Evolutionary conservation across 2,329 filamentous ascomycete genomes (phyloP).

Genomic region (Pezicula neosporulosa): DNA sequence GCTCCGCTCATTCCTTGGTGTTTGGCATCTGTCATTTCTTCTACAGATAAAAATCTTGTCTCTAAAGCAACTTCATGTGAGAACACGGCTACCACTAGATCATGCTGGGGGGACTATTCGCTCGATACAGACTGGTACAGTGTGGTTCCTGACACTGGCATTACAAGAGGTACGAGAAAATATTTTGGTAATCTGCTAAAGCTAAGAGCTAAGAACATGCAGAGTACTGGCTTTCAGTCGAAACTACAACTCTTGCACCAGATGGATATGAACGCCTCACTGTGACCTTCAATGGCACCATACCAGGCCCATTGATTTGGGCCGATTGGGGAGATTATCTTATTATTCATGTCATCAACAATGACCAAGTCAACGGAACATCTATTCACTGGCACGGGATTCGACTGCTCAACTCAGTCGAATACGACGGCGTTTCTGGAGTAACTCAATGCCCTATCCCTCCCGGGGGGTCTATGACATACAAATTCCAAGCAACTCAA

Average conservation of each 20-base stretch:
- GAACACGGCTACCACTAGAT: no score
- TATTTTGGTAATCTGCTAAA: no score
- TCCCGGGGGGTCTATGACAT: conserved; percentile 44
- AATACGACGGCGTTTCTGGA: conserved; percentile 38
- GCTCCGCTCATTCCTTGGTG: no score
- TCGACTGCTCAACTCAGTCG: conserved; percentile 35
- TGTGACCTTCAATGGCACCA: conserved; percentile 40
- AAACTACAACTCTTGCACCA: conserved; percentile 38
- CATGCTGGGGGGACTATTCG: no score
- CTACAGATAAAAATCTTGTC: no score
- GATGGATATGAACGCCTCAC: conserved; percentile 40
- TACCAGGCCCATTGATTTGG: conserved; percentile 40
- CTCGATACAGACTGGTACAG: no score
- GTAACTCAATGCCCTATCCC: conserved; percentile 65
- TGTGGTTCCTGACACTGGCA: no score
- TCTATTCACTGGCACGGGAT: conserved; percentile 50
- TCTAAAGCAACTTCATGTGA: no score
- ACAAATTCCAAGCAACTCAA: conserved; percentile 30
- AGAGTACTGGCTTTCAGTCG: conserved; percentile 40
- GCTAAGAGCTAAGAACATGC: no score
- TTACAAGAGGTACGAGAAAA: no score
- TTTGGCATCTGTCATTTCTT: no score
- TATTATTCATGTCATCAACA: conserved; percentile 32
- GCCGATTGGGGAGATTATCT: conserved; percentile 31
- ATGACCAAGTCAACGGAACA: conserved; percentile 39